phyloP scores from a whole-genome alignment of 2,329 filamentous ascomycete genomes.

The Tolypocladium sp. region DNA sequence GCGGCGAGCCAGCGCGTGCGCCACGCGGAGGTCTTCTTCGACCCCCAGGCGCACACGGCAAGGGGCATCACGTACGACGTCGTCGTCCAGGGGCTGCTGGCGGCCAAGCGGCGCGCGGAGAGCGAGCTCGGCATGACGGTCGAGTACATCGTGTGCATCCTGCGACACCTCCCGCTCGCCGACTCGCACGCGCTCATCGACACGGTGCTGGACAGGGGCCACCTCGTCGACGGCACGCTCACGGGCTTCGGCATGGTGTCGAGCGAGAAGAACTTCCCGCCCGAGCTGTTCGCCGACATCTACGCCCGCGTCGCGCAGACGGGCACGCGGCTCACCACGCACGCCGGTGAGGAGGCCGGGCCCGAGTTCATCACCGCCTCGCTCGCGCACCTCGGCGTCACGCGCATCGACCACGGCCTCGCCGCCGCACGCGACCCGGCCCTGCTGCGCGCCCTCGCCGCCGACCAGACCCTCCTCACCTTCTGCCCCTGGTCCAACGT shows the following conservation, averaged over 20 bases:
- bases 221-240: conserved; percentile 37
- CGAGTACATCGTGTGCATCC: conserved; percentile 61
- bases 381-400: conserved; percentile 50
- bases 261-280: conserved; percentile 48
- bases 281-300: conserved; percentile 51
- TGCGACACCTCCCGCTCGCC: conserved; percentile 56
- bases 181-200: conserved; percentile 36
- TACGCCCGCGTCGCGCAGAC: conserved; percentile 41
- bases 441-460: conserved; percentile 49
- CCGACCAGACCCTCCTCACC: conserved; percentile 52
- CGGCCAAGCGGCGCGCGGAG: conserved; percentile 51
- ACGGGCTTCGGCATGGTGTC: conserved; percentile 60
- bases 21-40: conserved; percentile 74
- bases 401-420: conserved; percentile 64
- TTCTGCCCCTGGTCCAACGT: conserved; percentile 70
- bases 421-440: background rate
- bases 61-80: conserved; percentile 55
- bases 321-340: conserved; percentile 55
- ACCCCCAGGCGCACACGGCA: conserved; percentile 64
- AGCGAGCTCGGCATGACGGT: conserved; percentile 53
- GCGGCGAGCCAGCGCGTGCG: conserved; percentile 56
- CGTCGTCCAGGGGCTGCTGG: conserved; percentile 53
- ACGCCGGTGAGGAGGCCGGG: conserved; percentile 69
- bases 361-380: conserved; percentile 55
- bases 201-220: conserved; percentile 23